Conservation (phyloP, 2,329 filamentous ascomycete species). For the Alternaria rosae region DNA sequence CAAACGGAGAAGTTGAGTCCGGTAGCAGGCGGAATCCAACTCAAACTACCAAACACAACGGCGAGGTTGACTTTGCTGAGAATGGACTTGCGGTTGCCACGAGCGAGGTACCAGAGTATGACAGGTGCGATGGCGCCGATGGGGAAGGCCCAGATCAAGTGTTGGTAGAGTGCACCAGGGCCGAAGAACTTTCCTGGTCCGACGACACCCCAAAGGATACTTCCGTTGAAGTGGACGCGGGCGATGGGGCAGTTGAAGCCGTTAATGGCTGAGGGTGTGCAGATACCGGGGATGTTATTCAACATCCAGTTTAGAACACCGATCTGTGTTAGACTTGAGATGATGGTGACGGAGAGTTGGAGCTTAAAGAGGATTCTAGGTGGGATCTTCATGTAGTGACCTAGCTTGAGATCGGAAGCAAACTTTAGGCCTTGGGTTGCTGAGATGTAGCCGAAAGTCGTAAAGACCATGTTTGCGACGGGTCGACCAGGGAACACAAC, state of each 20-base stretch:
- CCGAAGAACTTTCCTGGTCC: constrained; percentile 86
- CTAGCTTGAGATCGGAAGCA: constrained; percentile 84
- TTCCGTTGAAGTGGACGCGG: constrained; percentile 88
- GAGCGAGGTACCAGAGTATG: constrained; percentile 74
- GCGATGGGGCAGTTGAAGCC: constrained; percentile 89
- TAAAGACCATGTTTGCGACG: constrained; percentile 92
- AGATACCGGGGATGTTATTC: constrained; percentile 75
- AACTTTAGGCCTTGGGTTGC: constrained; percentile 91
- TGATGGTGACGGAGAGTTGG: constrained; percentile 76
- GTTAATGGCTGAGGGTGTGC: constrained; percentile 80
- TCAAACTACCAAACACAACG: constrained; percentile 81
- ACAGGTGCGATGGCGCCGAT: constrained; percentile 78
- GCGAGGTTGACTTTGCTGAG: constrained; percentile 81
- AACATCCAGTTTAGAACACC: constrained; percentile 92
- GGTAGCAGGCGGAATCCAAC: constrained; percentile 83
- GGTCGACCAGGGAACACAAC: constrained; percentile 83
- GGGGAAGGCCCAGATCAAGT: constrained; percentile 82
- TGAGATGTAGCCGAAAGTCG: constrained; percentile 89
- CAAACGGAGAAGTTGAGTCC: constrained; percentile 89
- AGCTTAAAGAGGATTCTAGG: constrained; percentile 80
- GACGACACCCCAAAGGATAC: constrained; percentile 88
- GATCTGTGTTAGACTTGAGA: constrained; percentile 83
- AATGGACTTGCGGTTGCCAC: constrained; percentile 64
- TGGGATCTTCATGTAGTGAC: constrained; percentile 88
- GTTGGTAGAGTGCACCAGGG: constrained; percentile 73